A percentile compares a stretch with the other conserved stretches of the same genome.
Conservation (phyloP, 495 filamentous ascomycete species). For the Neurospora sp. region DNA sequence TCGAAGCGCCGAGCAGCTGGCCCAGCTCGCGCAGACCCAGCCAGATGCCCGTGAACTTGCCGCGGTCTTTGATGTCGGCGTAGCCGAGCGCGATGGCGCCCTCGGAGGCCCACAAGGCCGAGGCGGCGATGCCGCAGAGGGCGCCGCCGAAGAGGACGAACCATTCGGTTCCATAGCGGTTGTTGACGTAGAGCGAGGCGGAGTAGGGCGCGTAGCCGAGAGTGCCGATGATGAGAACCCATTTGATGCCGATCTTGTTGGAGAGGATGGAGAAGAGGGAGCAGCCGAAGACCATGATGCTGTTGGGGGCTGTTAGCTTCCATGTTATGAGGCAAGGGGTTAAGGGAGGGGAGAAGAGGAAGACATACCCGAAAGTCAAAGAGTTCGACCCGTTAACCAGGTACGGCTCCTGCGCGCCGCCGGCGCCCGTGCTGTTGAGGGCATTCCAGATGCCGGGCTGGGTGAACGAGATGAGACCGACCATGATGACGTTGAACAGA, state of each 20-base stretch:
- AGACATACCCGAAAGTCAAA: conserved; percentile 35
- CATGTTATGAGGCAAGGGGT: too few species aligned
- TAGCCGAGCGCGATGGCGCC: conserved; percentile 50
- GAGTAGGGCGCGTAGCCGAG: conserved; percentile 48
- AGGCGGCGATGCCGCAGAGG: conserved; percentile 45
- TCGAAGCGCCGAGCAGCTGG: conserved; percentile 45
- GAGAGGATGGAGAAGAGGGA: conserved; percentile 40
- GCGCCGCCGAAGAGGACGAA: conserved; percentile 46
- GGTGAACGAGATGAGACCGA: conserved; percentile 46
- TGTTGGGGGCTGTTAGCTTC: neutral
- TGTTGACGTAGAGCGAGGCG: conserved; percentile 48
- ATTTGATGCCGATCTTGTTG: conserved; percentile 44
- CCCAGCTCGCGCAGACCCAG: conserved; percentile 47
- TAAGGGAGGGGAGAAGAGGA: too few species aligned
- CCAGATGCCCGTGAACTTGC: conserved; percentile 49
- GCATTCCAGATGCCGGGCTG: conserved; percentile 53
- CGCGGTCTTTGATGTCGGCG: conserved; percentile 41
- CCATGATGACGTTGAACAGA: conserved; percentile 44
- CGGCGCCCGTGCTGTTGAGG: conserved; percentile 46
- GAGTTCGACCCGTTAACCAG: conserved; percentile 50
- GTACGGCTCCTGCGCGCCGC: conserved; percentile 45
- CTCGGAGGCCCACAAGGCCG: conserved; percentile 48
- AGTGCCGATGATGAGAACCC: conserved; percentile 44
- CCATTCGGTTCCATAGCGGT: conserved; percentile 47
- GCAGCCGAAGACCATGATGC: conserved; percentile 47